Evolutionary conservation across 257 asterid species (phyloP).

Genomic region (Gentiana straminea): DNA sequence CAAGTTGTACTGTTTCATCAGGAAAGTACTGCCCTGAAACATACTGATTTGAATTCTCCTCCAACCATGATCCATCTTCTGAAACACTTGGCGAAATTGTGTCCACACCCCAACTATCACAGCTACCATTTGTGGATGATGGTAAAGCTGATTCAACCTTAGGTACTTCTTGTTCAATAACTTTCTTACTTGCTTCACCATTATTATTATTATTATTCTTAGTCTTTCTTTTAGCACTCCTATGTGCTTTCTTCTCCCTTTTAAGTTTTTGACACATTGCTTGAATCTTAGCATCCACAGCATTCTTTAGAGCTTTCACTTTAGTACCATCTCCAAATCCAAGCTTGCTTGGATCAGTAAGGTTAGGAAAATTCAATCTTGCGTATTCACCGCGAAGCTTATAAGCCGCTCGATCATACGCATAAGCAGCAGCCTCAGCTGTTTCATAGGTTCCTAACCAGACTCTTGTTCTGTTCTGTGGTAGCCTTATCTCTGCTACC

Average conservation of each 20-base stretch:
- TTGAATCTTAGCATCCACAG: slow-evolving; percentile 85
- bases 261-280: slow-evolving; percentile 71
- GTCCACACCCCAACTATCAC: slow-evolving; percentile 20
- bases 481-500: slow-evolving; percentile 96
- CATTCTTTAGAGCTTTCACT: slow-evolving; percentile 50
- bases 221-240: slow-evolving; percentile 15
- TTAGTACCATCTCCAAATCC: slow-evolving; percentile 46
- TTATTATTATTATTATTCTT: neutral
- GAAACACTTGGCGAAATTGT: slow-evolving; percentile 32
- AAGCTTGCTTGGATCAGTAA: slow-evolving; percentile 43
- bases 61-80: slow-evolving; percentile 47
- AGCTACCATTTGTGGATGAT: slow-evolving; percentile 16
- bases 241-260: slow-evolving; percentile 36
- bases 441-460: slow-evolving; percentile 96
- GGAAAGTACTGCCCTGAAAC: slow-evolving; percentile 25
- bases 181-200: neutral
- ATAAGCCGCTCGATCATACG: slow-evolving; percentile 88
- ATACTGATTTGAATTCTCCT: slow-evolving; percentile 30
- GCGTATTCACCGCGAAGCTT: slow-evolving; percentile 97
- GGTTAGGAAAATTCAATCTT: slow-evolving; percentile 69
- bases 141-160: slow-evolving; percentile 22
- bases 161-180: slow-evolving; percentile 10
- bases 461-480: slow-evolving; percentile 82
- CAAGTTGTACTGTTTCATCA: slow-evolving; percentile 25
- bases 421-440: slow-evolving; percentile 94